These are phyloP conservation scores for Nakazawaea pomicola DNA, from an alignment of 805 yeast genomes.

Conservation along the genomic window DNA sequence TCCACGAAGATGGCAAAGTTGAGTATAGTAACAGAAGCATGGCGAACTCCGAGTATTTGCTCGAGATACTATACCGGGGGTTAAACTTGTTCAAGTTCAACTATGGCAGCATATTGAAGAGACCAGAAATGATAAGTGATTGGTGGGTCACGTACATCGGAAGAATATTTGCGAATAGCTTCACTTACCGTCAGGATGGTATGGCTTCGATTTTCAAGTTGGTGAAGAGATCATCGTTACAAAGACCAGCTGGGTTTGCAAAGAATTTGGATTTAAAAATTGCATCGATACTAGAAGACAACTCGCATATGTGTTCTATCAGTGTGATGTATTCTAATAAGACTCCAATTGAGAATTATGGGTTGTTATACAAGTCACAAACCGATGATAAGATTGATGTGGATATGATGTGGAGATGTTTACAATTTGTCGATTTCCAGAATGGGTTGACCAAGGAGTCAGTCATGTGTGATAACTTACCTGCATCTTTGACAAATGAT, in stretches of 20 bases:
- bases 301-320: constrained; percentile 18
- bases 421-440: constrained; percentile 22
- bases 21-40: not conserved
- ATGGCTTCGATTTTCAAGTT: constrained; percentile 26
- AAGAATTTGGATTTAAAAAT: constrained; percentile 22
- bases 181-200: constrained; percentile 27
- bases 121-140: not conserved
- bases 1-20: not conserved
- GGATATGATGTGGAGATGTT: constrained; percentile 17
- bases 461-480: constrained; percentile 19
- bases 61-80: not conserved
- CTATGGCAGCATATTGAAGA: constrained; percentile 1
- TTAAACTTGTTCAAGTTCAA: constrained; percentile 1
- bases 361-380: constrained; percentile 17
- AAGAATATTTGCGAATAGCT: constrained; percentile 13
- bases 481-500: too few species aligned
- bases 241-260: constrained; percentile 24
- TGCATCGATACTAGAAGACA: constrained; percentile 10
- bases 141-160: constrained; percentile 3
- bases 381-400: constrained; percentile 9
- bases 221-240: constrained; percentile 23
- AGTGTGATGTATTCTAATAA: constrained; percentile 24
- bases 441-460: constrained; percentile 23
- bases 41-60: constrained; percentile 3
- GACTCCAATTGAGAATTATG: constrained; percentile 27